phyloP scores from a whole-genome alignment of 2,329 filamentous ascomycete species.

The Cordyceps tenuipes region DNA sequence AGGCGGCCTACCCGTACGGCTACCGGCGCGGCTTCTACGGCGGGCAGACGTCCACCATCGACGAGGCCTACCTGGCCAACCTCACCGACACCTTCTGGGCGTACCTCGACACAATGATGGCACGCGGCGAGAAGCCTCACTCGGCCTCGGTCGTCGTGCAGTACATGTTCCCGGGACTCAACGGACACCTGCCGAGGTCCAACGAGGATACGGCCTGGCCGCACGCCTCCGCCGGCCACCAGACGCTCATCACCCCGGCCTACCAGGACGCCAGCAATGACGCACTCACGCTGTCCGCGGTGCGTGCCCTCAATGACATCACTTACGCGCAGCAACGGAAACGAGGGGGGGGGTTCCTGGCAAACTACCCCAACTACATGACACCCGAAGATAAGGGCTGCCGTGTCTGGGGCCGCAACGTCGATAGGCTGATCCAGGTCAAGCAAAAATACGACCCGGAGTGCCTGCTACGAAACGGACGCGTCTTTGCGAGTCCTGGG shows the following conservation, averaged over 20 bases:
- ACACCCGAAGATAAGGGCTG: background rate
- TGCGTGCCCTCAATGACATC: background rate
- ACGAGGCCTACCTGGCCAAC: background rate
- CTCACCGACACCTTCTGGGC: background rate
- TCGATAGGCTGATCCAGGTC: background rate
- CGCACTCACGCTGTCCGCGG: background rate
- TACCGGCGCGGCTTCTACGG: conserved; percentile 10
- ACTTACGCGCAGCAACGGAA: conserved; percentile 3
- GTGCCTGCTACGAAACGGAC: conserved; percentile 7
- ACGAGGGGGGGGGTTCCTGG: background rate
- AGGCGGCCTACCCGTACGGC: conserved; percentile 8
- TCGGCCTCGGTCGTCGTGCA: conserved; percentile 11
- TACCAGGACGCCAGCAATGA: conserved; percentile 1
- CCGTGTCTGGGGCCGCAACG: conserved; percentile 6
- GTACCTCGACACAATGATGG: background rate
- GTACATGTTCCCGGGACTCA: conserved; percentile 6
- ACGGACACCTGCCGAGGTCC: background rate
- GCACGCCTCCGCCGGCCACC: conserved; percentile 2
- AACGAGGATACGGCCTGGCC: conserved; percentile 8
- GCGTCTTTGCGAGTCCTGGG: background rate
- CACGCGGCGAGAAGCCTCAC: background rate
- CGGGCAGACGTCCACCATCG: conserved; percentile 2
- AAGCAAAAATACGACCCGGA: conserved; percentile 8
- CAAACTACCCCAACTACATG: conserved; percentile 10
- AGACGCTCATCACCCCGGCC: conserved; percentile 4